Base-by-base conservation (phyloP, 2,329 filamentous ascomycete genomes). In the Setomelanomma holmii region DNA sequence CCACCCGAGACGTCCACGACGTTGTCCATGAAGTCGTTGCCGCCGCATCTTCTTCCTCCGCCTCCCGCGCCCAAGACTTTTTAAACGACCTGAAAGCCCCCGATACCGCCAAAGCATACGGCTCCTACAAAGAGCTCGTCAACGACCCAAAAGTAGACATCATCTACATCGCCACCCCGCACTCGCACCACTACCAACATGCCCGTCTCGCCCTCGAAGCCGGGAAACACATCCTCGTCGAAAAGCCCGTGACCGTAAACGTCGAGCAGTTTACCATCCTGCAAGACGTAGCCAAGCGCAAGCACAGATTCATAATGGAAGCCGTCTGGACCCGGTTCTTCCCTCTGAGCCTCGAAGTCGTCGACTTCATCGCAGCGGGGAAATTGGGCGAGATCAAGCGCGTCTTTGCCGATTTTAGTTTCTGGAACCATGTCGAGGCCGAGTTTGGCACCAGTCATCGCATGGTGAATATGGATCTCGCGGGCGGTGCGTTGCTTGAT, bases 101-200 rank as follows among this genome's bases (percentile, higher is more conserved):
- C 2, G 75, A 81, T 12, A 79, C 84, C 6, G 87, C 88, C 45
- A 84, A 84, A 61, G 82, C 87, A 5, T 93, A 96, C 69, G 90
- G 88, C 52, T 89, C 86, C 14, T 96, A 96, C 76, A 81, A 85
- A 52, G 89, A 91, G 68, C 84, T 96, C 19, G 90, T 93, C 19
- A 81, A 82, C 30, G 90, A 96, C 72, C 78, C 86, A 5, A 82
- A 89, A 63, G 83, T 96, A 60, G 89, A 96, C 74, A 91, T 95
- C 64, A 78, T 96, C 77, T 96, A 96, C 75, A 85, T 96, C 46
- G 91, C 91, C 21, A 96, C 92, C 1, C 92, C 91, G 12, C 91
- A 96, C 79, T 91, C 89, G 64, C 91, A 96, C 74, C 92, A 96
- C 79, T 96, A 92, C 79, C 90, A 95, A 74, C 93, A 96, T 75